These are phyloP conservation scores for Diaporthe sp. DNA, from an alignment of 2,329 filamentous ascomycete genomes.

Conservation along the genomic window DNA sequence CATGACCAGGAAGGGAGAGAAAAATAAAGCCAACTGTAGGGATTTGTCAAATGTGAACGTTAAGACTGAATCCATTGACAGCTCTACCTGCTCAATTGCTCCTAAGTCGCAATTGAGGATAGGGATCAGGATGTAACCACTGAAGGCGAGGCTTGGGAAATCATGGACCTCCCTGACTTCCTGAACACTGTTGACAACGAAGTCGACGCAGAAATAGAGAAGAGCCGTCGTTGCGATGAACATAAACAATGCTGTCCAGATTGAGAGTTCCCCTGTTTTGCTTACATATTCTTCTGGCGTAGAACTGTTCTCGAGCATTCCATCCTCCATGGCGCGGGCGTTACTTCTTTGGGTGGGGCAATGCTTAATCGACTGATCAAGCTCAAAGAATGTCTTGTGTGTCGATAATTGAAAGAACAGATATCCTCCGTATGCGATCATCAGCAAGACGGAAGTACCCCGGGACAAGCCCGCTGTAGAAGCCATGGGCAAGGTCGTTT, in stretches of 20 bases:
- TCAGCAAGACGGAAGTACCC: background rate
- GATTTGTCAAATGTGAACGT: slow-evolving; percentile 10
- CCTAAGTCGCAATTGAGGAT: slow-evolving; percentile 10
- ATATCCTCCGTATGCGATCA: slow-evolving; percentile 9
- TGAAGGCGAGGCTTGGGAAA: background rate
- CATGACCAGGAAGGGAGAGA: background rate
- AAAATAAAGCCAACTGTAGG: slow-evolving; percentile 1
- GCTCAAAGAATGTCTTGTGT: background rate
- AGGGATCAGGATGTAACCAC: slow-evolving; percentile 3
- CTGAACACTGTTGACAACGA: background rate
- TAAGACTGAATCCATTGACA: slow-evolving; percentile 1
- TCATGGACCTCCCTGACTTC: background rate
- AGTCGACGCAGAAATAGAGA: slow-evolving; percentile 12
- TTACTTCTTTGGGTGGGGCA: background rate
- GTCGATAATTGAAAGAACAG: background rate
- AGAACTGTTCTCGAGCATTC: background rate
- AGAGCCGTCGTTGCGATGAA: slow-evolving; percentile 5
- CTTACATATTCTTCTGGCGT: background rate
- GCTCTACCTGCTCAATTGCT: slow-evolving; percentile 10
- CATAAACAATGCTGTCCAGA: background rate
- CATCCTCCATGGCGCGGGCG: background rate
- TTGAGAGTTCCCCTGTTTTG: background rate
- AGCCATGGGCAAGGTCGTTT: background rate
- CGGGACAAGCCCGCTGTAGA: background rate
- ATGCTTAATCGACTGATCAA: background rate